Conservation (phyloP, 2,329 filamentous ascomycete species). For the Diaporthe ilicicola region DNA sequence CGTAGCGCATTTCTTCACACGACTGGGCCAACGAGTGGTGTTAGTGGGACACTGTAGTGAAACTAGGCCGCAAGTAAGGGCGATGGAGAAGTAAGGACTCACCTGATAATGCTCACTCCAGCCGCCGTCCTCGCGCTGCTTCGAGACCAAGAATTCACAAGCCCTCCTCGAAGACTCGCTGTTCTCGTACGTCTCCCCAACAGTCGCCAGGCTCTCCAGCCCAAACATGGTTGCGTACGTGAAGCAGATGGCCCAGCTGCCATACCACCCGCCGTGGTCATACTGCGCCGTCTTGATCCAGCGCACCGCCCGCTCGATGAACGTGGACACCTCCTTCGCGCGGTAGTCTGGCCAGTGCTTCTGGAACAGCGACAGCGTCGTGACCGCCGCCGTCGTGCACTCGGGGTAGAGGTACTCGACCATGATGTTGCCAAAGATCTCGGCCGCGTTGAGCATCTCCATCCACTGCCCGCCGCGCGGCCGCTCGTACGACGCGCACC, state of each 20-base stretch:
- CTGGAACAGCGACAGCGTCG: slow-evolving; percentile 83
- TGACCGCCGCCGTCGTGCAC: slow-evolving; percentile 95
- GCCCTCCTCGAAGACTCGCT: slow-evolving; percentile 75
- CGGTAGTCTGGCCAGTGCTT: slow-evolving; percentile 85
- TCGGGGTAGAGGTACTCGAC: slow-evolving; percentile 98
- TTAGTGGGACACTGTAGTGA: slow-evolving; percentile 10
- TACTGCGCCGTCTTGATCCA: slow-evolving; percentile 86
- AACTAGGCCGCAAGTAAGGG: accelerated
- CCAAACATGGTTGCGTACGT: slow-evolving; percentile 98
- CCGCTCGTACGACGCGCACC: slow-evolving; percentile 89
- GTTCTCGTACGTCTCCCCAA: slow-evolving; percentile 83
- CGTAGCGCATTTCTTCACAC: slow-evolving; percentile 80
- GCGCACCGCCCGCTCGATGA: slow-evolving; percentile 76
- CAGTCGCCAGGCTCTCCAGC: slow-evolving; percentile 81
- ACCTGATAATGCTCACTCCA: slow-evolving; percentile 95
- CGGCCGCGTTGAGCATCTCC: slow-evolving; percentile 91
- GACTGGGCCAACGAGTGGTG: slow-evolving; percentile 53
- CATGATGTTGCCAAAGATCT: slow-evolving; percentile 98
- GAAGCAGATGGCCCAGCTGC: slow-evolving; percentile 97
- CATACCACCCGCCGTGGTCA: slow-evolving; percentile 93
- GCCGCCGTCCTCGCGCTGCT: slow-evolving; percentile 88
- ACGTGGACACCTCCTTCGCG: slow-evolving; percentile 74
- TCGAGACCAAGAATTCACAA: slow-evolving; percentile 85
- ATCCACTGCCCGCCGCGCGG: slow-evolving; percentile 79
- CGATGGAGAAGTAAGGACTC: slow-evolving; percentile 35